These are phyloP conservation scores for Coffea humblotiana DNA, from an alignment of 305 asterid genomes.

Conservation along the genomic window DNA sequence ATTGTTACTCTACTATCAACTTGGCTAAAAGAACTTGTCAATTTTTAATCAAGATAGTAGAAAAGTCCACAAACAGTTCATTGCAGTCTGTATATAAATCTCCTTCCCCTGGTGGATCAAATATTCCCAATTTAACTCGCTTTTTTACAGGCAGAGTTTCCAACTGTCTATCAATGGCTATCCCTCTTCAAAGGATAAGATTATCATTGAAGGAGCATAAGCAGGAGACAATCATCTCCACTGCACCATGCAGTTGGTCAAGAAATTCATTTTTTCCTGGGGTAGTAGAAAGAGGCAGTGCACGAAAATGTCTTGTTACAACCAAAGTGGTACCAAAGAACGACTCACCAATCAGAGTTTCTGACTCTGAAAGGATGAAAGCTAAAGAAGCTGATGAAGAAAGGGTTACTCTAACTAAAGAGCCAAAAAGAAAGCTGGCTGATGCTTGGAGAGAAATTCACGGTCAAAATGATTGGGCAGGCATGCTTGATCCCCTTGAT, in stretches of 20 bases:
- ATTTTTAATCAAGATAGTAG: background rate
- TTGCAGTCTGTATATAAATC: background rate
- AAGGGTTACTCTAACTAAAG: background rate
- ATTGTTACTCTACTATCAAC: background rate
- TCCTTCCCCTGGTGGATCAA: background rate
- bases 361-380: background rate
- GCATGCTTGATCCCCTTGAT: constrained; percentile 8
- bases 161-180: constrained; percentile 12
- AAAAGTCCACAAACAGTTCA: background rate
- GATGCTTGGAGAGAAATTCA: constrained; percentile 12
- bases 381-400: background rate
- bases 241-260: background rate
- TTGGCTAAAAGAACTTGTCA: background rate
- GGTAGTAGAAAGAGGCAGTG: background rate
- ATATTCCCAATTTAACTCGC: background rate
- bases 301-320: background rate
- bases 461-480: constrained; percentile 2
- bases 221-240: background rate
- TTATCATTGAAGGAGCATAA: background rate
- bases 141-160: background rate
- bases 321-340: background rate
- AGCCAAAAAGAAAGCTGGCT: background rate
- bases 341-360: background rate
- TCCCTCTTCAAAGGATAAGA: constrained; percentile 7
- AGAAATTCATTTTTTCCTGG: background rate